Percentiles rank a stretch among this genome's conserved stretches.
Evolutionary conservation across 2,329 filamentous ascomycete genomes (phyloP).

Genomic region (Apiospora malaysiana): DNA sequence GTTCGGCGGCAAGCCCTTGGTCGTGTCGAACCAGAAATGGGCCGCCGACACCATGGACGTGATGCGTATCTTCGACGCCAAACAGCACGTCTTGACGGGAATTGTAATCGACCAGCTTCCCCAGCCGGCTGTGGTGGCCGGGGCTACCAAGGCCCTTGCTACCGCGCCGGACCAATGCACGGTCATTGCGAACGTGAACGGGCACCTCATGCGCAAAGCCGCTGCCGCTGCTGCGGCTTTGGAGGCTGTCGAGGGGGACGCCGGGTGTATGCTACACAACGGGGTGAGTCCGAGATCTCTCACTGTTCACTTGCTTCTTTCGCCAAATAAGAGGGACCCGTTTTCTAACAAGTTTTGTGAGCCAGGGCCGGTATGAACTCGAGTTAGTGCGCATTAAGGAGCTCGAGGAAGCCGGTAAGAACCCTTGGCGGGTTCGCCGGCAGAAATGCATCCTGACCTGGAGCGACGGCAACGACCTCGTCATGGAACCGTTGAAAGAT

Average conservation of each 20-base stretch:
- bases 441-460: conserved; percentile 32
- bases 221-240: conserved; percentile 20
- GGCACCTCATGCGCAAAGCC: conserved; percentile 31
- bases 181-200: conserved; percentile 32
- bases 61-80: conserved; percentile 29
- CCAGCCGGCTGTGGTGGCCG: conserved; percentile 26
- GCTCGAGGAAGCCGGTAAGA: conserved; percentile 36
- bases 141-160: not conserved
- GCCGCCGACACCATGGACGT: conserved; percentile 26
- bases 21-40: conserved; percentile 32
- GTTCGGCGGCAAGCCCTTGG: conserved; percentile 35
- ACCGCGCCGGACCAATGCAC: conserved; percentile 32
- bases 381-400: conserved; percentile 35
- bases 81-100: conserved; percentile 25
- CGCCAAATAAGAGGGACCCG: no score
- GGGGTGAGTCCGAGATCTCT: not conserved
- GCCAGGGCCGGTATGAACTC: conserved; percentile 34
- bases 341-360: not conserved
- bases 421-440: conserved; percentile 40
- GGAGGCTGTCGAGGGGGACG: not conserved
- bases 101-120: conserved; percentile 34
- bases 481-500: conserved; percentile 27
- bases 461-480: conserved; percentile 34
- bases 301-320: no score
- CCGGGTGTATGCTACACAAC: not conserved